Conservation (phyloP, 441 rosid genomes). For the Omphalea diandra region DNA sequence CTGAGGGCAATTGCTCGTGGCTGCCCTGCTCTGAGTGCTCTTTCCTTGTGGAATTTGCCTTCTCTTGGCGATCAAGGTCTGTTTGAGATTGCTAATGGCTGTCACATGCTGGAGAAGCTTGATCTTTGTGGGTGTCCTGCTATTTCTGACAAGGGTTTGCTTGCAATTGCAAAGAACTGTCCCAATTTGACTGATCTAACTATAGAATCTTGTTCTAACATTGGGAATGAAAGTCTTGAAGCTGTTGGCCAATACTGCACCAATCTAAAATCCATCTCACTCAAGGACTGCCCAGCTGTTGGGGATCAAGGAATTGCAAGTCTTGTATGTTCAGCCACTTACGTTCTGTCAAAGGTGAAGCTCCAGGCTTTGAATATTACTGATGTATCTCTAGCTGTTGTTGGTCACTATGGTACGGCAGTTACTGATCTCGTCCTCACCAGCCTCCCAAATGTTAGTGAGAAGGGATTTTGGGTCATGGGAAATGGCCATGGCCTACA, state of each 20-base stretch:
- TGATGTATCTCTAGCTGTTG: conserved; percentile 82
- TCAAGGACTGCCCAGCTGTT: conserved; percentile 69
- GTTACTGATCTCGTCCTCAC: conserved; percentile 61
- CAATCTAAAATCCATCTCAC: conserved; percentile 57
- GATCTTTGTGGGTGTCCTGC: conserved; percentile 64
- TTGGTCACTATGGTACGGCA: conserved; percentile 81
- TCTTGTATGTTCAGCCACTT: conserved; percentile 52
- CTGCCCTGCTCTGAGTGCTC: conserved; percentile 64
- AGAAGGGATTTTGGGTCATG: conserved; percentile 99
- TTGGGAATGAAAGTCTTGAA: conserved; percentile 77
- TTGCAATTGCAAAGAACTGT: conserved; percentile 69
- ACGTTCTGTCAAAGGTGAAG: conserved; percentile 57
- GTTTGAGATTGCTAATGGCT: conserved; percentile 63
- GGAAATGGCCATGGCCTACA: conserved; percentile 77
- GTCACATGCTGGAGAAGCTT: conserved; percentile 72
- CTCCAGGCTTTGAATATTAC: conserved; percentile 76
- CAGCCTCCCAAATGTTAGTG: conserved; percentile 58
- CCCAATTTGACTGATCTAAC: conserved; percentile 61
- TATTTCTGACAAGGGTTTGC: conserved; percentile 64
- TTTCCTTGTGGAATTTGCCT: conserved; percentile 74
- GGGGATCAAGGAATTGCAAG: conserved; percentile 81
- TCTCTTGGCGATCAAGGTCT: conserved; percentile 60
- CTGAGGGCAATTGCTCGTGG: conserved; percentile 67
- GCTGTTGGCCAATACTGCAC: conserved; percentile 65
- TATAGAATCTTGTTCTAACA: conserved; percentile 65